Base-by-base conservation (phyloP, 176 grass and related monocot genomes). In the Carex myosuroides region DNA sequence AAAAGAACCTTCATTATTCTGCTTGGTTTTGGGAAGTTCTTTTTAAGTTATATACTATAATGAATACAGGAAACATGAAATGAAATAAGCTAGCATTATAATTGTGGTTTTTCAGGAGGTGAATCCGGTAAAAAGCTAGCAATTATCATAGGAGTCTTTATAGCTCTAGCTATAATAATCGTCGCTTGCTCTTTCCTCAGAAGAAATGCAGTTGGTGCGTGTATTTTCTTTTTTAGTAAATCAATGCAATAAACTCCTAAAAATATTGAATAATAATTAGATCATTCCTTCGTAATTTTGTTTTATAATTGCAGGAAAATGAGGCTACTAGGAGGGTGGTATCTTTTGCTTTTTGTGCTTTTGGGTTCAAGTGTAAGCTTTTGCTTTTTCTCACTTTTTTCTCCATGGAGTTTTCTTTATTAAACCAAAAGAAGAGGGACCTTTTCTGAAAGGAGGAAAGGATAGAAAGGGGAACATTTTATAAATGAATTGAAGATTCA, bases 111-210 rank as follows among this genome's bases (percentile, higher is more conserved):
- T 24, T 46, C 32, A 73, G 80, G 59, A 81, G 90, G 89, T 89
- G 87, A 91, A 52, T 81, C 94, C 2, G 84, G 89, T 63, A 97
- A 97, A 85, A 94, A 85, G 2, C 72, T 97, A 0, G 92, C 90
- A 74, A 92, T 97, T 76, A 88, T 97, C 55, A 88, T 97, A 72
- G 94, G 90, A 74, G 63, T 94, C 1, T 85, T 94, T 67, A 91
- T 88, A 2, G 92, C 85, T 1, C 61, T 91, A 2, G 94, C 86
- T 44, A 61, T 94, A 22, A 57, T 97, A 20, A 86, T 97, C 22
- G 55, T 97, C 81, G 87, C 92, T 82, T 85, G 90, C 82, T 76
- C 90, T 75, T 94, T 91, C 79, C 29, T 94, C 20, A 80, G 84
- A 69, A 85, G 84, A 89, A 81, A 88, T 42, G 81, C 88, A 0